Percentiles rank a stretch among this genome's conserved stretches.
phyloP scores from a whole-genome alignment of 1,284 basidiomycete species.

The Apiotrichum gamsii region DNA sequence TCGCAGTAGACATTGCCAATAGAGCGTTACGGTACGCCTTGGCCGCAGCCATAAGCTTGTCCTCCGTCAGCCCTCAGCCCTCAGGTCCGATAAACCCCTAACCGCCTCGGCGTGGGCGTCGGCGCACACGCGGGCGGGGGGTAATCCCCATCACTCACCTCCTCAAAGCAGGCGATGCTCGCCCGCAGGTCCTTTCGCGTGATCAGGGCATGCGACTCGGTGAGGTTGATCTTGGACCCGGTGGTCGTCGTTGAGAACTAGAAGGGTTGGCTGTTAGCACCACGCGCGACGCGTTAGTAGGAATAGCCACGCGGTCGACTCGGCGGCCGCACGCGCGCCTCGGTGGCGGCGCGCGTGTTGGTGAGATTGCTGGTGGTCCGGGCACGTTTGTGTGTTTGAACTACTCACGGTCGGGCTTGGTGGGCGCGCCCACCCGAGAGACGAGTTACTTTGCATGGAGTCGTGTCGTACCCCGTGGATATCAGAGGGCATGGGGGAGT shows the following conservation, averaged over 20 bases:
- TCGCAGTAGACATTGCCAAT: constrained; percentile 73
- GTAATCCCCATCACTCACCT: constrained; percentile 31
- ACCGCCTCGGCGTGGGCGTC: neutral
- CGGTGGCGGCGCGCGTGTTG: no score
- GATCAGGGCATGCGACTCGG: constrained; percentile 39
- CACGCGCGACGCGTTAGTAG: constrained; percentile 3
- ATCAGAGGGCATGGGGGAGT: constrained; percentile 2
- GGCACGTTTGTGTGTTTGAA: no score
- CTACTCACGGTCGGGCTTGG: constrained; percentile 16
- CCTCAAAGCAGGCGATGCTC: constrained; percentile 45
- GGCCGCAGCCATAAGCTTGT: constrained; percentile 67
- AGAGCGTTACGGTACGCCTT: constrained; percentile 78
- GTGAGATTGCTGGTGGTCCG: no score
- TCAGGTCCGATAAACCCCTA: no score
- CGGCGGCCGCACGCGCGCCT: no score
- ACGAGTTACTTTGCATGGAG: constrained; percentile 13
- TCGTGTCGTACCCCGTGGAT: constrained; percentile 7
- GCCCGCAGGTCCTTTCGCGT: constrained; percentile 43
- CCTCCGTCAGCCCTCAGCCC: neutral
- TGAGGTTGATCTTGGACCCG: constrained; percentile 40
- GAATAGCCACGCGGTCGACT: neutral
- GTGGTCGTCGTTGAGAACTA: constrained; percentile 46
- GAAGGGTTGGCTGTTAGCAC: no score
- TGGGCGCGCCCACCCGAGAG: constrained; percentile 12
- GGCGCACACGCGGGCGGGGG: neutral